Conservation (phyloP, 495 filamentous ascomycete species). For the Aspergillus leporis region DNA sequence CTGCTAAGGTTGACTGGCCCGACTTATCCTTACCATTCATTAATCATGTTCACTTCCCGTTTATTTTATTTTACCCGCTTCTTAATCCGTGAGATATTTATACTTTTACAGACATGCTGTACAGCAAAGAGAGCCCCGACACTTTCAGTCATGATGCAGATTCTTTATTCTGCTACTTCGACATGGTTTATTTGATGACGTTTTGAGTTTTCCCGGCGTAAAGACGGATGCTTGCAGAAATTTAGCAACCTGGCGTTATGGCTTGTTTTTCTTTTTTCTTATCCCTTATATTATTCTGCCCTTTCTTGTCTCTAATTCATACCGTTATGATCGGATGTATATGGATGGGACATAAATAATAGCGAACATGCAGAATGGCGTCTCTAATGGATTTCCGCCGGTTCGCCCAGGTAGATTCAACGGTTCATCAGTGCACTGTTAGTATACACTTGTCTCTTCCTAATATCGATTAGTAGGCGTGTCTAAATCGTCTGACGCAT, state of each 20-base stretch:
- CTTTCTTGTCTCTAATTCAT: neutral
- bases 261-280: constrained; percentile 1
- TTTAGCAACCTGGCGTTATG: constrained; percentile 12
- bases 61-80: neutral
- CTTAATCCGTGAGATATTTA: constrained; percentile 3
- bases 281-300: constrained; percentile 2
- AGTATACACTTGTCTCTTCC: no score
- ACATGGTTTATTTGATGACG: neutral
- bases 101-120: neutral
- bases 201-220: neutral
- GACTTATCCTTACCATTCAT: neutral
- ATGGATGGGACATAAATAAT: constrained; percentile 9
- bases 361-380: neutral
- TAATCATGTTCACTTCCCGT: constrained; percentile 6
- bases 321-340: constrained; percentile 1
- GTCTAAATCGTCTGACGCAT: no score
- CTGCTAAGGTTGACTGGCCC: constrained; percentile 32
- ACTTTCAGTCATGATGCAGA: constrained; percentile 1
- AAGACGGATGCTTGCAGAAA: neutral
- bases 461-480: no score
- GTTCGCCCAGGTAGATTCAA: neutral
- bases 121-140: neutral
- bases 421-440: no score
- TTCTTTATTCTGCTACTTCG: neutral
- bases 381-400: neutral